Evolutionary conservation across 1,139 yeast species (phyloP).

Genomic region (Candida sanyaensis): DNA sequence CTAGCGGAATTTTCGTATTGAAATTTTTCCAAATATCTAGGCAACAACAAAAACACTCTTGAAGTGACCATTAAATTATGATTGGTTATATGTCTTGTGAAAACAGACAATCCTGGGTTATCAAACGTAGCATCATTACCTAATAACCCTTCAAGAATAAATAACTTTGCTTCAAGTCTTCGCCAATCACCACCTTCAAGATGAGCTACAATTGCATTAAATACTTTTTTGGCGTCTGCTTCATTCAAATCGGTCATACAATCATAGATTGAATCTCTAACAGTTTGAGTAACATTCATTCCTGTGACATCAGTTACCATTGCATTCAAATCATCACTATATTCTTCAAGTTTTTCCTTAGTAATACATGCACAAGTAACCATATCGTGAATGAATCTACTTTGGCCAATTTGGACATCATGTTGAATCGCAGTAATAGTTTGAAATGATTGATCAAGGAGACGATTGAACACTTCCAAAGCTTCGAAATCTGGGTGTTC

Average conservation of each 20-base stretch:
- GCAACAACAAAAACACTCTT: conserved; percentile 51
- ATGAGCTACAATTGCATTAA: conserved; percentile 21
- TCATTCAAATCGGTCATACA: conserved; percentile 46
- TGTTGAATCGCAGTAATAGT: conserved; percentile 31
- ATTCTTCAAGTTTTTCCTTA: conserved; percentile 29
- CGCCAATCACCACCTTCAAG: conserved; percentile 22
- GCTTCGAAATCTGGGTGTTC: conserved; percentile 19
- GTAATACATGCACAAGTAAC: conserved; percentile 28
- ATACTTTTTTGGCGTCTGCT: conserved; percentile 32
- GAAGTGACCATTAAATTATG: conserved; percentile 38
- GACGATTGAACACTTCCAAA: conserved; percentile 15
- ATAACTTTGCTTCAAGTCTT: conserved; percentile 40
- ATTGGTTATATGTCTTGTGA: conserved; percentile 21
- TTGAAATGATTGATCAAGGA: conserved; percentile 25
- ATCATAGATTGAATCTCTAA: conserved; percentile 58
- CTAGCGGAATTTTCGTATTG: conserved; percentile 33
- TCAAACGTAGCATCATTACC: conserved; percentile 38
- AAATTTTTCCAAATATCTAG: conserved; percentile 59
- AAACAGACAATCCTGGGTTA: conserved; percentile 23
- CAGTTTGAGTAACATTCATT: conserved; percentile 46
- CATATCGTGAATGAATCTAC: conserved; percentile 23
- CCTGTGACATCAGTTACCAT: conserved; percentile 78
- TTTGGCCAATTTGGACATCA: conserved; percentile 19
- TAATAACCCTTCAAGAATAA: conserved; percentile 42
- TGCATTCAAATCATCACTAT: conserved; percentile 57